Evolutionary conservation across 768 basidiomycete genomes (phyloP).

Genomic region (Pholiota molesta): DNA sequence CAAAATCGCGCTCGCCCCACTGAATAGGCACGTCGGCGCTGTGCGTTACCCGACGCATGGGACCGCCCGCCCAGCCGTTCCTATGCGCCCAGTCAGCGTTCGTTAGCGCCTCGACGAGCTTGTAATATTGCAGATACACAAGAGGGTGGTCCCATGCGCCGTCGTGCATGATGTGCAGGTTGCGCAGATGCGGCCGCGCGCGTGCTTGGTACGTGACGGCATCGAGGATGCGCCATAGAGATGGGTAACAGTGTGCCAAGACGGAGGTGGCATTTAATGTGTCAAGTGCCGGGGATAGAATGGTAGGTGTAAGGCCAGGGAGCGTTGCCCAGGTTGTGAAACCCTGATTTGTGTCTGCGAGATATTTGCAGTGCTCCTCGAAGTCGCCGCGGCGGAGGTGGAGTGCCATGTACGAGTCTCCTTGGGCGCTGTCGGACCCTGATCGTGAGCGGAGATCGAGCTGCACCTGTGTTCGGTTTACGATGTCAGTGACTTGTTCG

Average conservation of each 20-base stretch:
- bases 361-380: slow-evolving; percentile 41
- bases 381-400: slow-evolving; percentile 53
- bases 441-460: slow-evolving; percentile 34
- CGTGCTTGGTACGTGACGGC: slow-evolving; percentile 31
- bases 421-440: slow-evolving; percentile 23
- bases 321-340: slow-evolving; percentile 55
- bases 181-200: slow-evolving; percentile 40
- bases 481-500: slow-evolving; percentile 33
- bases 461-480: slow-evolving; percentile 34
- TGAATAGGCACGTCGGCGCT: slow-evolving; percentile 39
- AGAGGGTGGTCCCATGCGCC: slow-evolving; percentile 49
- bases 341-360: slow-evolving; percentile 35
- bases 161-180: slow-evolving; percentile 48
- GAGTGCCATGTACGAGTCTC: slow-evolving; percentile 47
- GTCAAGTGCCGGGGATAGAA: slow-evolving; percentile 40
- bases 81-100: slow-evolving; percentile 33
- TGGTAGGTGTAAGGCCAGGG: slow-evolving; percentile 34
- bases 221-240: slow-evolving; percentile 41
- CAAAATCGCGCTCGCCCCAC: slow-evolving; percentile 45
- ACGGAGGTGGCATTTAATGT: slow-evolving; percentile 37
- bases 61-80: slow-evolving; percentile 42
- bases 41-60: slow-evolving; percentile 44
- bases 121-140: slow-evolving; percentile 45
- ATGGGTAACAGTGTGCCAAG: slow-evolving; percentile 48
- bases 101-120: slow-evolving; percentile 40